A percentile compares a stretch with the other conserved stretches of the same genome.
Conservation (phyloP, 306 rosid genomes). For the Psophocarpus tetragonolobus region DNA sequence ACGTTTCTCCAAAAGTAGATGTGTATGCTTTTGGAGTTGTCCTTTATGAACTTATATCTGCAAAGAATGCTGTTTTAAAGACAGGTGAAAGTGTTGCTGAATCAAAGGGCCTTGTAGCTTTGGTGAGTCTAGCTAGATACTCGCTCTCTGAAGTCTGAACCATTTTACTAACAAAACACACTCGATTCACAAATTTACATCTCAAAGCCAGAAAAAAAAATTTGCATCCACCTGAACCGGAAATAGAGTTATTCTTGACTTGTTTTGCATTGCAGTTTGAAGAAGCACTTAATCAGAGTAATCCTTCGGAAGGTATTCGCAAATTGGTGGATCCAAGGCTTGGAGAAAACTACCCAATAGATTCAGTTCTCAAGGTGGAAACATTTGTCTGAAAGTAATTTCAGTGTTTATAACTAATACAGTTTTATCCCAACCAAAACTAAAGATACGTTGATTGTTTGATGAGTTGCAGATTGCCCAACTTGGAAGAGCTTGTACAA, state of each 20-base stretch:
- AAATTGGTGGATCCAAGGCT: slow-evolving; percentile 68
- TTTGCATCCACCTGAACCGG: not conserved
- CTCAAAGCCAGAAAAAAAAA: not conserved
- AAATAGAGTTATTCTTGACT: not conserved
- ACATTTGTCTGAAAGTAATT: not conserved
- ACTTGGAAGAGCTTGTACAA: slow-evolving; percentile 81
- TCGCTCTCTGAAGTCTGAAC: no score
- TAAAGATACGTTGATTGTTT: slow-evolving; percentile 13
- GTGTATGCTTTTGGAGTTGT: slow-evolving; percentile 59
- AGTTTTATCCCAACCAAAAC: not conserved
- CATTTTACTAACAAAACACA: not conserved
- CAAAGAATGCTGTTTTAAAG: slow-evolving; percentile 74
- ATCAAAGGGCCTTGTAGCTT: slow-evolving; percentile 71
- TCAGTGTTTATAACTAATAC: not conserved
- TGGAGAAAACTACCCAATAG: slow-evolving; percentile 54
- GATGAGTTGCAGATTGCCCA: slow-evolving; percentile 52
- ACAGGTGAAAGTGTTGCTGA: slow-evolving; percentile 50
- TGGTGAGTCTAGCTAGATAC: slow-evolving; percentile 50
- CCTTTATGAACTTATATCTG: slow-evolving; percentile 50
- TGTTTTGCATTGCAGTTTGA: slow-evolving; percentile 63
- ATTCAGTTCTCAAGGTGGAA: slow-evolving; percentile 73
- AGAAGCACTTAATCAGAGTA: slow-evolving; percentile 57
- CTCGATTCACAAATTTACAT: not conserved
- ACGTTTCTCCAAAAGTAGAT: slow-evolving; percentile 80
- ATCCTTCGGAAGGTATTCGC: slow-evolving; percentile 55